Evolutionary conservation across 2,329 filamentous ascomycete species (phyloP).

Genomic region (Claviceps sp.): DNA sequence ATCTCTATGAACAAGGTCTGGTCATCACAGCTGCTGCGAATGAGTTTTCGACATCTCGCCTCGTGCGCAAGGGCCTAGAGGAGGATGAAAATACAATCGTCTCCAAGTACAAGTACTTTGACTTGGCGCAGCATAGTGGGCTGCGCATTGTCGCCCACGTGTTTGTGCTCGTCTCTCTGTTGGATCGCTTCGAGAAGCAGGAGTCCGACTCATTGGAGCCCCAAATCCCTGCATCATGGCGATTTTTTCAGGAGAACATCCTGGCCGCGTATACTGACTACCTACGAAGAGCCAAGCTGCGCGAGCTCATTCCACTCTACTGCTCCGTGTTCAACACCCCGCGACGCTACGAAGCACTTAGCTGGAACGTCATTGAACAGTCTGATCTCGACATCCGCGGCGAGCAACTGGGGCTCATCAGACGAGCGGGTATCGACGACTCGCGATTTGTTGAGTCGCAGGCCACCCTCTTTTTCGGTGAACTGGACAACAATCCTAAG

Average conservation of each 20-base stretch:
- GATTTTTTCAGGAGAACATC: constrained; percentile 54
- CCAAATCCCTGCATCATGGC: constrained; percentile 12
- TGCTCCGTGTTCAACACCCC: constrained; percentile 60
- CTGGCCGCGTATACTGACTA: constrained; percentile 72
- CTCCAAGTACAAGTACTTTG: constrained; percentile 34
- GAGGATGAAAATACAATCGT: constrained; percentile 16
- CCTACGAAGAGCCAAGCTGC: constrained; percentile 56
- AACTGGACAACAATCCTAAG: constrained; percentile 22
- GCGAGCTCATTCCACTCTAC: constrained; percentile 76
- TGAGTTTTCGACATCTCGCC: constrained; percentile 12
- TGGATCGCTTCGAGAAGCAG: constrained; percentile 40
- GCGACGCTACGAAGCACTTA: constrained; percentile 57
- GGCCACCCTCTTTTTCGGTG: constrained; percentile 36
- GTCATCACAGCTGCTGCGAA: constrained; percentile 16
- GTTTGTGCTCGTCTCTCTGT: constrained; percentile 50
- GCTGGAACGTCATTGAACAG: constrained; percentile 63
- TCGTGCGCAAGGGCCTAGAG: constrained; percentile 12
- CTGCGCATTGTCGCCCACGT: constrained; percentile 57
- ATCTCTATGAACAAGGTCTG: constrained; percentile 46
- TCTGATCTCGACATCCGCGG: constrained; percentile 50
- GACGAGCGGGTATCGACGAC: constrained; percentile 58
- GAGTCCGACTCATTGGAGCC: constrained; percentile 8
- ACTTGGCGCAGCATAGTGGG: constrained; percentile 45
- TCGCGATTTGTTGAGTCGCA: constrained; percentile 61
- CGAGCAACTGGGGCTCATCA: constrained; percentile 60